Evolutionary conservation across 345 rosid species (phyloP).

Genomic region (Acer saccharum): DNA sequence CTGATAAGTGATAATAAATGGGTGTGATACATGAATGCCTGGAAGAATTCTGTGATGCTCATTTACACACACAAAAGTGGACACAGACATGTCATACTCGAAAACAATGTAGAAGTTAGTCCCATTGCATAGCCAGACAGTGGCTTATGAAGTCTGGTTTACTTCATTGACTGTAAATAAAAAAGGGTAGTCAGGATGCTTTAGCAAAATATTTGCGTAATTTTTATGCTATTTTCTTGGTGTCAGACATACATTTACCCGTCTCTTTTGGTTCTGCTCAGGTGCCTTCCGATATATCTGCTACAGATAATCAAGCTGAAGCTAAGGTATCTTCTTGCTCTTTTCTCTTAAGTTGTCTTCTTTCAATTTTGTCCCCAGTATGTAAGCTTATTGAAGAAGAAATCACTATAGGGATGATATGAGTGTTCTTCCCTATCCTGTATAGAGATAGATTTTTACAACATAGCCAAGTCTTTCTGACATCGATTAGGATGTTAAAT

Average conservation of each 20-base stretch:
- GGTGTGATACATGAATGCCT: neutral
- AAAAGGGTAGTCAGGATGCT: neutral
- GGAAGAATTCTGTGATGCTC: neutral
- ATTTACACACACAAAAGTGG: neutral
- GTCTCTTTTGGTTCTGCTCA: constrained; percentile 28
- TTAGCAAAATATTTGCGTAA: neutral
- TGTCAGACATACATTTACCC: neutral
- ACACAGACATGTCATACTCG: neutral
- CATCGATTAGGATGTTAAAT: neutral
- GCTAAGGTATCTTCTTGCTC: constrained; percentile 45
- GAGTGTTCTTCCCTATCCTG: neutral
- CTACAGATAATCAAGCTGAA: constrained; percentile 46
- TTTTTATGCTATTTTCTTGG: neutral
- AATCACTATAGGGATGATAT: neutral
- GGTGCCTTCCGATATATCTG: constrained; percentile 78
- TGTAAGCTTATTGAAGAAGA: neutral
- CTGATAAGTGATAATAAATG: neutral
- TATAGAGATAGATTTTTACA: neutral
- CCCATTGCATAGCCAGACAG: neutral
- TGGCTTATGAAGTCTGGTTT: neutral
- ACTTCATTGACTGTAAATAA: neutral
- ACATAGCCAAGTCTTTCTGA: neutral
- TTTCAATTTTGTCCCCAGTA: neutral
- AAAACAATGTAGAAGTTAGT: neutral
- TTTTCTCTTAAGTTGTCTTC: constrained; percentile 1